Base-by-base conservation (phyloP, 1,139 yeast species). In the Taphrina confusa region DNA sequence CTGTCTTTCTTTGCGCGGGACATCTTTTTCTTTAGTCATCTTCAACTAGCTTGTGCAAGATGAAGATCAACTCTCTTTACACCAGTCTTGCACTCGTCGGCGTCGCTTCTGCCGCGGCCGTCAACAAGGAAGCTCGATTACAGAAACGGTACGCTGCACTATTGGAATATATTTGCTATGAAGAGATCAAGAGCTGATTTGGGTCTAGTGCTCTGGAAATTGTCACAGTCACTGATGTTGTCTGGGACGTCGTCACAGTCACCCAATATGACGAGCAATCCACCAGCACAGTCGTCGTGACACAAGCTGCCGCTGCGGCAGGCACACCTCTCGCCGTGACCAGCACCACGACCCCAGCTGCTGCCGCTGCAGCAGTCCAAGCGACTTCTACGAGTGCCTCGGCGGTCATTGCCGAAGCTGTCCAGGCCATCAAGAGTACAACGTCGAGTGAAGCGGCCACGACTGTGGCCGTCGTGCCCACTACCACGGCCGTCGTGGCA, bases 381-480 rank as follows among this genome's bases (percentile, higher is more conserved):
- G 50, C 61, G 9, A 47, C 61, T 18, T 34, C 63, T 23, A 55
- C 64, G 20, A 50, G 64, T 36, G 55, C 65, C 20, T 61, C 65
- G 33, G 63, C 63, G 37, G 50, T 66, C 27, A 64, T 44, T 28
- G 61, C 64, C 5, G 8, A 22, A 9, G 12, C 42, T 9, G 25
- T 18, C 18, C 25, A 14, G 23, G 25, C 22, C 25, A 6, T 25
- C n/a, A 51, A 62, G 25, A 33, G 65, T 30, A 60, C 62, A 14
- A 54, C 64, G 23, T 40, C 65, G 23, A 16, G 27, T 16, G 39
- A 63, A 28, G 45, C 65, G n/a, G 36, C 63, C n/a, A 57, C 65
- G 20, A 33, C 62, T 30, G 47, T 64, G 14, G 59, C 57, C 2
- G 36, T 61, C 28, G 34, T 64, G 28, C 37, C 63, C 16, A 36